Evolutionary conservation across 495 filamentous ascomycete species (phyloP).

Genomic region (Melanomma pulvis-pyrius): DNA sequence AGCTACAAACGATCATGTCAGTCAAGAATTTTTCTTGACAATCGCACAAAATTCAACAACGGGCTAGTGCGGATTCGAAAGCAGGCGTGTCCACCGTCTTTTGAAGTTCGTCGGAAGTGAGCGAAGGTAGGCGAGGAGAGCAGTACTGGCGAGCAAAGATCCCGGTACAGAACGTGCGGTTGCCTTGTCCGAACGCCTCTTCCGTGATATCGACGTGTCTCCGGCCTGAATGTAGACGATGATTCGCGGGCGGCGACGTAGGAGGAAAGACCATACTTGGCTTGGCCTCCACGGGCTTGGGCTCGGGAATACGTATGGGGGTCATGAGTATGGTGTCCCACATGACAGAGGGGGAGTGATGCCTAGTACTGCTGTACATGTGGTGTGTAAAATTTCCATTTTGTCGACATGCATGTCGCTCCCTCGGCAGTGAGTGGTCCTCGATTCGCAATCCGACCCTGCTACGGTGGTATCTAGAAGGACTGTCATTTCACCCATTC

Average conservation of each 20-base stretch:
- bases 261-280: slow-evolving; percentile 10
- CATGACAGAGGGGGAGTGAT: slow-evolving; percentile 20
- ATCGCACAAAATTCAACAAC: not conserved
- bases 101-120: slow-evolving; percentile 15
- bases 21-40: not conserved
- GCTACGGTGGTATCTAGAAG: slow-evolving; percentile 14
- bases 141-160: slow-evolving; percentile 6
- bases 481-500: slow-evolving; percentile 14
- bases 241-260: slow-evolving; percentile 28
- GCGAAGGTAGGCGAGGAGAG: slow-evolving; percentile 7
- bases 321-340: not conserved
- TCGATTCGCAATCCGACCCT: slow-evolving; percentile 10
- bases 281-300: slow-evolving; percentile 24
- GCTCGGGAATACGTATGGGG: not conserved
- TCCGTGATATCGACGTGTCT: slow-evolving; percentile 10
- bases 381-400: not conserved
- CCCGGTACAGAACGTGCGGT: slow-evolving; percentile 28
- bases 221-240: slow-evolving; percentile 8
- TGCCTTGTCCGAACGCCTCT: slow-evolving; percentile 35
- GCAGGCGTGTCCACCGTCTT: slow-evolving; percentile 24
- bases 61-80: slow-evolving; percentile 10
- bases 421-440: not conserved
- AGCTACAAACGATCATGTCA: slow-evolving; percentile 1
- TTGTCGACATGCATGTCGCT: slow-evolving; percentile 5
- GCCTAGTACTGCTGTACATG: slow-evolving; percentile 21